Base-by-base conservation (phyloP, 106 monocot species). In the Gastrodia elata region DNA sequence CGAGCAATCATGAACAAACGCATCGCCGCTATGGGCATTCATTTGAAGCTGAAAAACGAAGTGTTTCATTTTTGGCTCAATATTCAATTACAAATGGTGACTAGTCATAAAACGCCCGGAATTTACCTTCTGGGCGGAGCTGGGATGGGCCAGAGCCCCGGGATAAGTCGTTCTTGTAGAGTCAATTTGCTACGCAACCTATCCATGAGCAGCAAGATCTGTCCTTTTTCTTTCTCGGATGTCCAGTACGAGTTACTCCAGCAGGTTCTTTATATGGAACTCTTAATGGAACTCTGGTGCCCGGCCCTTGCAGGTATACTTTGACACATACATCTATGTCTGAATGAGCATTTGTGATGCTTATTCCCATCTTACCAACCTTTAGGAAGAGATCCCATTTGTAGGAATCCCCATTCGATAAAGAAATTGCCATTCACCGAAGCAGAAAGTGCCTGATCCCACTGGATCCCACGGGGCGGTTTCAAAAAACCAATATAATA, bases 61-160 rank as follows among this genome's bases (percentile, higher is more conserved):
- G 14, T 10, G 14, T 49, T 49, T 49, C 48, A 49, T 49, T 49
- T 10, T 49, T 14, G 14, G 48, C 48, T 14, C 48, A 14, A n/a
- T n/a, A n/a, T n/a, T n/a, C 48, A 14, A 49, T 49, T 10, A 49
- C 8, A 49, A 14, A 10, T 49, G 48, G 48, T 10, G 48, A 49
- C 48, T 49, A 14, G 48, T 49, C 48, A 49, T 49, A 49, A 49
- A 49, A 49, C 48, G 48, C 48, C 48, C 48, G 48, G 48, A 49
- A 49, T 49, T 49, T 8, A 8, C 48, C 14, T 49, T 49, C 48
- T 49, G 48, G 48, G 14, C 48, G 48, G 48, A 49, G 48, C 48
- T 49, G 48, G 48, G 48, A 49, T 49, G 48, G 14, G 48, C 48
- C 48, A 49, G 48, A 49, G 48, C 48, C 48, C 48, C 14, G 8